These are phyloP conservation scores for Crithidia thermophila DNA, from an alignment of 208 protist genomes.

Conservation along the genomic window DNA sequence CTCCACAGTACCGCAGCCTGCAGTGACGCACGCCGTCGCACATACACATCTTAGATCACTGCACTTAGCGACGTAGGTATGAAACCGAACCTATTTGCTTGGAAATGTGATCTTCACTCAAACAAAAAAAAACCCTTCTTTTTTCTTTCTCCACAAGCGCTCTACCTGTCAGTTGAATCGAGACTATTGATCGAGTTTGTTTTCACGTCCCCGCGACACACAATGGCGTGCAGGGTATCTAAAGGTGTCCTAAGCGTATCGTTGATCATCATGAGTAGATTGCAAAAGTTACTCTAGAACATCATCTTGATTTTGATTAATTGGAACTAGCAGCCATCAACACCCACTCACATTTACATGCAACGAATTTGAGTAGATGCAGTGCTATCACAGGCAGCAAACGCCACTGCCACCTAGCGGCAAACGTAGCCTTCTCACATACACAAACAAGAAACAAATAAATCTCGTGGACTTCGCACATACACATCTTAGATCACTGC, in stretches of 20 bases:
- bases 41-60: slow-evolving; percentile 41
- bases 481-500: slow-evolving; percentile 38
- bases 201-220: slow-evolving; percentile 17
- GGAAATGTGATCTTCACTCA: slow-evolving; percentile 46
- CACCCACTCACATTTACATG: neutral
- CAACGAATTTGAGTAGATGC: neutral
- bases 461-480: no score
- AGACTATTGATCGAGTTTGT: slow-evolving; percentile 29
- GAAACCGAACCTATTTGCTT: slow-evolving; percentile 30
- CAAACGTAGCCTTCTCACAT: no score
- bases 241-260: slow-evolving; percentile 36
- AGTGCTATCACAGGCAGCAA: no score
- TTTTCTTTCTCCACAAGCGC: neutral
- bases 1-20: no score
- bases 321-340: no score
- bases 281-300: no score
- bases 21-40: no score
- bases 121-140: no score
- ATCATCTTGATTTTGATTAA: no score
- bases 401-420: no score
- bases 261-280: slow-evolving; percentile 16
- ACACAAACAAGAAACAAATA: no score
- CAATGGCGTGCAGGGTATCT: slow-evolving; percentile 8
- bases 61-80: slow-evolving; percentile 40
- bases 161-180: slow-evolving; percentile 26